phyloP scores from a whole-genome alignment of 2,329 filamentous ascomycete species.

The Ascomycota sp. region DNA sequence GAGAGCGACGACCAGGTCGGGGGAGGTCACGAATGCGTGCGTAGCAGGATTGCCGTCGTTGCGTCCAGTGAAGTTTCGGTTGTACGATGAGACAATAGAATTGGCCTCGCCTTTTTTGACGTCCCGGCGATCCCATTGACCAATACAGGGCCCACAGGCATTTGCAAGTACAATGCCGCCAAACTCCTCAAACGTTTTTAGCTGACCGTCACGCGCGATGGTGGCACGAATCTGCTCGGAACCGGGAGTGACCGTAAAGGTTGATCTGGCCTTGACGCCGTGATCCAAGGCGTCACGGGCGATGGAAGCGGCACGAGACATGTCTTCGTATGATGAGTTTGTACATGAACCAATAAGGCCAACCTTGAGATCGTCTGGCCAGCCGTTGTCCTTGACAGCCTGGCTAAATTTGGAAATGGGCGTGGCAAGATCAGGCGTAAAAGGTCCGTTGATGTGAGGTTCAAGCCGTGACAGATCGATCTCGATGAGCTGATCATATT shows the following conservation, averaged over 20 bases:
- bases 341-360: constrained; percentile 95
- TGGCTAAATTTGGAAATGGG: constrained; percentile 78
- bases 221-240: constrained; percentile 94
- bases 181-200: constrained; percentile 64
- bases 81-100: constrained; percentile 91
- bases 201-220: constrained; percentile 66
- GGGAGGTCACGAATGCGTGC: constrained; percentile 96
- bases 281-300: constrained; percentile 76
- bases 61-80: constrained; percentile 90
- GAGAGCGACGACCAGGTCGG: constrained; percentile 92
- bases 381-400: constrained; percentile 60
- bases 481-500: constrained; percentile 77
- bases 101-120: constrained; percentile 69
- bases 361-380: constrained; percentile 78
- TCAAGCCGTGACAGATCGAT: constrained; percentile 81
- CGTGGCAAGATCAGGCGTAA: constrained; percentile 85
- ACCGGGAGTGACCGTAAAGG: constrained; percentile 90
- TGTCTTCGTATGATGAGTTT: constrained; percentile 96
- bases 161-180: constrained; percentile 83
- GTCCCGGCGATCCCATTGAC: constrained; percentile 86
- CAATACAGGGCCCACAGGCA: constrained; percentile 82
- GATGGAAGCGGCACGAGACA: constrained; percentile 83
- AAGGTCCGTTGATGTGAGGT: constrained; percentile 90
- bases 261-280: constrained; percentile 70
- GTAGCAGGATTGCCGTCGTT: constrained; percentile 93